Evolutionary conservation across 2,329 filamentous ascomycete species (phyloP).

Genomic region (Neonectria sp.): DNA sequence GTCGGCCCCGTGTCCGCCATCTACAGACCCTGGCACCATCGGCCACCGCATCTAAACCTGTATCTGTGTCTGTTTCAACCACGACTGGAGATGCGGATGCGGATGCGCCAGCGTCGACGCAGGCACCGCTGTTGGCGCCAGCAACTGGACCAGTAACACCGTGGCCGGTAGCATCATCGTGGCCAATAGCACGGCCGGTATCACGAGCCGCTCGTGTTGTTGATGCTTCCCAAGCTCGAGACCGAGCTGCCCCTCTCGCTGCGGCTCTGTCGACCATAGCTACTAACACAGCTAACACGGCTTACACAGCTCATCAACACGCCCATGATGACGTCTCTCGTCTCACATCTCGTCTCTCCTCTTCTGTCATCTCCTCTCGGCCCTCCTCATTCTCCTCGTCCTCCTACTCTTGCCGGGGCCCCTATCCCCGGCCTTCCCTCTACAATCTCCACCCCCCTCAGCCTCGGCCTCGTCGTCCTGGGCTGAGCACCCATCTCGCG

Average conservation of each 20-base stretch:
- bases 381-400: slow-evolving; percentile 5
- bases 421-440: slow-evolving; percentile 24
- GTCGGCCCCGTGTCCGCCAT: slow-evolving; percentile 46
- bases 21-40: slow-evolving; percentile 44
- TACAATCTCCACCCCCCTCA: slow-evolving; percentile 24
- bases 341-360: slow-evolving; percentile 13
- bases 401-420: slow-evolving; percentile 12
- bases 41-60: slow-evolving; percentile 29
- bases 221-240: background rate
- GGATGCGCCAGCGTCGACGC: slow-evolving; percentile 9
- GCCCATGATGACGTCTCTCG: slow-evolving; percentile 28
- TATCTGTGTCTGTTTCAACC: slow-evolving; percentile 19
- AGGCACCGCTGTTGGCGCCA: slow-evolving; percentile 14
- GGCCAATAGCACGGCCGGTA: background rate
- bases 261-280: slow-evolving; percentile 1
- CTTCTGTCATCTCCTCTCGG: background rate
- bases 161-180: background rate
- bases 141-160: background rate
- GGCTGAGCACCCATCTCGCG: slow-evolving; percentile 31
- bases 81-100: slow-evolving; percentile 10
- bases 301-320: slow-evolving; percentile 20
- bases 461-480: slow-evolving; percentile 18
- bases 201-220: slow-evolving; percentile 18
- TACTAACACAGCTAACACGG: background rate
- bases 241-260: slow-evolving; percentile 15